Evolutionary conservation across 1,284 basidiomycete species (phyloP), one percentile per base, ranked within the genome.

Genomic region (Heterobasidion irregulare): DNA sequence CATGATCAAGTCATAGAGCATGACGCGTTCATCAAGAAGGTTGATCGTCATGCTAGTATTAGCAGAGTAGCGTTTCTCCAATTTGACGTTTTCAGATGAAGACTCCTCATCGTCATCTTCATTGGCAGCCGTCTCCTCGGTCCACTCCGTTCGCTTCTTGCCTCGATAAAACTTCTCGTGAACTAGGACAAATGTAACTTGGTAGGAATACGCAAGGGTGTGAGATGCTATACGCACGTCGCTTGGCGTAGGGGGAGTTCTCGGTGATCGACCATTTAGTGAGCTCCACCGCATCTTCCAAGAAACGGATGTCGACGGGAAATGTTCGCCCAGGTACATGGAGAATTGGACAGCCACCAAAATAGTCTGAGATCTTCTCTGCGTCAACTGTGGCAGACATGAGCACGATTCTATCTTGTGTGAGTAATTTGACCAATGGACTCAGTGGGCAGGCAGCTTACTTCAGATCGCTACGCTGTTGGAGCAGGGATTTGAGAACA

Each of bases 311-410:
- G 50, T 92, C 85, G 10, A 99, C 97, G 8, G 97, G 96, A 75
- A 94, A 99, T 0, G 95, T 98, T n/a, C 97, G 82, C 2, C 97
- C 97, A 8, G 96, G 96, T 15, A 99, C 92, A 59, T 84, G 83
- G 48, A 98, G 75, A 32, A 86, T 84, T 0, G 94, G 94, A 66
- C 95, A 98, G 32, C 86, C 86, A 18, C 89, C 92, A 66, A 99
- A 98, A 71, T 92, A 99, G 19, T 72, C 74, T n/a, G 94, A 92
- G 53, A 99, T 87, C 71, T 98, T 96, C 58, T 95, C 89, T 0
- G 93, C 90, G 65, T 99, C 94, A 34, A 98, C 78, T 0, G 97
- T 99, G 0, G 97, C 97, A 26, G 94, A 98, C 97, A 99, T 99
- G 54, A 99, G 79, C 36, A 99, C 83, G 35, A 99, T 83, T 71